Conservation (phyloP, 2,329 filamentous ascomycete genomes). For the Arthroderma sp. region DNA sequence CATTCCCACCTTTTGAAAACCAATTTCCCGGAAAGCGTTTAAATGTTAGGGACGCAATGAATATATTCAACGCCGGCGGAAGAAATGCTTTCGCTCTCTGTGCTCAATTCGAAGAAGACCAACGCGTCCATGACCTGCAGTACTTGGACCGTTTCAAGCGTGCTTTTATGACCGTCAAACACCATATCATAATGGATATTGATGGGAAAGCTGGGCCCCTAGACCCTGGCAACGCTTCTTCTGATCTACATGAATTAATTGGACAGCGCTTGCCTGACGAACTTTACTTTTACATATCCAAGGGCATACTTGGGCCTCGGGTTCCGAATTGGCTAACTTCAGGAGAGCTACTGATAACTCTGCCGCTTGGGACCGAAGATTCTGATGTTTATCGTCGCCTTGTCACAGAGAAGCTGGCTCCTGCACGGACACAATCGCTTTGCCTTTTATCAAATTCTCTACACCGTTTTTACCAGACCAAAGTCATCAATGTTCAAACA, state of each 20-base stretch:
- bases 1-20: constrained; percentile 65
- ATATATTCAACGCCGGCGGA: constrained; percentile 54
- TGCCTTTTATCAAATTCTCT: constrained; percentile 66
- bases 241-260: constrained; percentile 77
- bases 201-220: constrained; percentile 66
- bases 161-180: constrained; percentile 70
- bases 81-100: constrained; percentile 62
- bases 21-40: constrained; percentile 40
- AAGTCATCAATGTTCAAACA: constrained; percentile 60
- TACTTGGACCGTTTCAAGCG: constrained; percentile 82
- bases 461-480: constrained; percentile 70
- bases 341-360: constrained; percentile 60
- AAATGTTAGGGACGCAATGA: constrained; percentile 62
- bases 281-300: constrained; percentile 78
- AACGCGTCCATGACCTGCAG: constrained; percentile 54
- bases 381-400: constrained; percentile 70
- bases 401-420: constrained; percentile 59
- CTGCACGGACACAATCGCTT: constrained; percentile 62
- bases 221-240: constrained; percentile 59
- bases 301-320: constrained; percentile 64
- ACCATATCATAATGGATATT: constrained; percentile 68
- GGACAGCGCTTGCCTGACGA: constrained; percentile 83
- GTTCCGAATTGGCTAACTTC: constrained; percentile 73
- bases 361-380: constrained; percentile 74
- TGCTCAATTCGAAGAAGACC: constrained; percentile 64